Conservation (phyloP, 2,329 filamentous ascomycete genomes). For the Nannizziopsis arthrosporioides region DNA sequence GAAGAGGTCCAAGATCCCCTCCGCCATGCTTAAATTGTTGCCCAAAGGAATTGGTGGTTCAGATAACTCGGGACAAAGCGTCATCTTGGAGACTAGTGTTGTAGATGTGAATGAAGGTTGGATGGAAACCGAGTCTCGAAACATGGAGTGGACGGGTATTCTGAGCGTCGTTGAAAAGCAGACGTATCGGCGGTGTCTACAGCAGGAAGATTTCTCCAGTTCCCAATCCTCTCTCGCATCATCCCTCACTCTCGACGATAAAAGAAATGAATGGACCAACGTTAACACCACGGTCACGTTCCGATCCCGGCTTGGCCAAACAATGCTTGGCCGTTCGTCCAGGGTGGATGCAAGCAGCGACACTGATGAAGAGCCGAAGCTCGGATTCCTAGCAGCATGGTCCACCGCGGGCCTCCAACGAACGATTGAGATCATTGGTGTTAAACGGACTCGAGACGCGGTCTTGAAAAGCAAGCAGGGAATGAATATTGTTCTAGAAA, state of each 20-base stretch:
- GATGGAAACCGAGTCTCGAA: constrained; percentile 55
- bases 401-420: constrained; percentile 49
- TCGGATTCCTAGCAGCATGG: constrained; percentile 48
- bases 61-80: constrained; percentile 48
- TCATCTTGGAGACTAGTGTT: constrained; percentile 51
- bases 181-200: constrained; percentile 39
- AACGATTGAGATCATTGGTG: constrained; percentile 52
- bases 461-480: constrained; percentile 53
- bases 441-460: constrained; percentile 49
- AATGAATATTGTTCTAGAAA: constrained; percentile 54
- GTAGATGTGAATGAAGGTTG: constrained; percentile 52
- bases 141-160: constrained; percentile 56
- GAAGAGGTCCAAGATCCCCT: constrained; percentile 52
- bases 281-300: constrained; percentile 53
- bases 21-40: constrained; percentile 49
- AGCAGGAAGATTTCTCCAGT: constrained; percentile 16
- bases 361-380: constrained; percentile 43
- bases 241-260: constrained; percentile 28
- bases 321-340: constrained; percentile 36
- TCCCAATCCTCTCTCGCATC: constrained; percentile 9
- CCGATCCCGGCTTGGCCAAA: constrained; percentile 49
- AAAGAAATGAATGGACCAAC: constrained; percentile 39
- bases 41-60: constrained; percentile 48
- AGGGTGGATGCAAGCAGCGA: constrained; percentile 27
- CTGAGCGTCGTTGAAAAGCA: constrained; percentile 53